A percentile compares a stretch with the other conserved stretches of the same genome.
These are phyloP conservation scores for Plicaturopsis crispa DNA, from an alignment of 768 basidiomycete species.

Conservation along the genomic window DNA sequence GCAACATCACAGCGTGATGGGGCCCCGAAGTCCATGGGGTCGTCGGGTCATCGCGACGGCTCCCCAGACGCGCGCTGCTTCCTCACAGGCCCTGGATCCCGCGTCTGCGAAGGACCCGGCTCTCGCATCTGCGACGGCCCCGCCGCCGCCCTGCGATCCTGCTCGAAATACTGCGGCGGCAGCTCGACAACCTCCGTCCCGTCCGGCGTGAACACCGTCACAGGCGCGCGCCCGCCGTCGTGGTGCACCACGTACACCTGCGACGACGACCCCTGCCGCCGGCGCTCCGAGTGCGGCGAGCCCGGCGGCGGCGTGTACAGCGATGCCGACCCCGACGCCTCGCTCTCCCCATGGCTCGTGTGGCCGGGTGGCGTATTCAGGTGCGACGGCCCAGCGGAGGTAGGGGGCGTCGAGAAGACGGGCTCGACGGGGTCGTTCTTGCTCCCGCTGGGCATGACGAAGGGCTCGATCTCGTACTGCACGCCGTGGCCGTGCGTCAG, in stretches of 20 bases:
- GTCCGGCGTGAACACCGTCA: slow-evolving; percentile 48
- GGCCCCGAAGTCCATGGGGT: neutral
- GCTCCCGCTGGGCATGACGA: slow-evolving; percentile 30
- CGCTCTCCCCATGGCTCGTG: too few relatives aligned
- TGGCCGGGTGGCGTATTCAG: too few relatives aligned
- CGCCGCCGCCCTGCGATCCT: too few relatives aligned
- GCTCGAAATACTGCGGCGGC: slow-evolving; percentile 40
- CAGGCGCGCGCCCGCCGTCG: slow-evolving; percentile 48
- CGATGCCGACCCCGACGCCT: slow-evolving; percentile 4
- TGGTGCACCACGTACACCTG: slow-evolving; percentile 56
- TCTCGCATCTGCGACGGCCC: slow-evolving; percentile 1
- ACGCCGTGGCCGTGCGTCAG: too few relatives aligned
- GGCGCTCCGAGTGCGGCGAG: neutral
- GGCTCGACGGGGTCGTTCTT: too few relatives aligned
- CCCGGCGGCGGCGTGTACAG: slow-evolving; percentile 2
- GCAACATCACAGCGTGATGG: too few relatives aligned
- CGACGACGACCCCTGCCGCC: too few relatives aligned
- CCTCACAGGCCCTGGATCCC: neutral
- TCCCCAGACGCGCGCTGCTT: neutral
- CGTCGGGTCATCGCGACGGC: too few relatives aligned
- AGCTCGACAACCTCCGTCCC: slow-evolving; percentile 55
- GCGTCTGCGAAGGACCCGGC: neutral
- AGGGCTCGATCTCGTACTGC: slow-evolving; percentile 36
- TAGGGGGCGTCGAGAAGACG: too few relatives aligned
- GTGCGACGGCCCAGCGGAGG: too few relatives aligned